Conservation (phyloP, 306 rosid genomes). For the Malus sylvestris region DNA sequence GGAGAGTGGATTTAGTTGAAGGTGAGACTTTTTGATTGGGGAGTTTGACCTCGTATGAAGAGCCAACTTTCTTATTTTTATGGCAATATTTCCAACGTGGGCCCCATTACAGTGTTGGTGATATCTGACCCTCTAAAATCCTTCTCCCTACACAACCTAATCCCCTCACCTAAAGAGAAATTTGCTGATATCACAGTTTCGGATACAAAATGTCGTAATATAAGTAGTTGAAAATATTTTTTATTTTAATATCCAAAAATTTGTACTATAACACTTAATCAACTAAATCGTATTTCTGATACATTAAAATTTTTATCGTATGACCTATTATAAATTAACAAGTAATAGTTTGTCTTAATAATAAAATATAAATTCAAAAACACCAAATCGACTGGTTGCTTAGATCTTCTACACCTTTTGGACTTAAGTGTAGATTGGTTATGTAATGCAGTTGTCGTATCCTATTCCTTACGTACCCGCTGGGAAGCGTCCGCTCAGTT, state of each 20-base stretch:
- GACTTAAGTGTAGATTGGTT: slow-evolving; percentile 6
- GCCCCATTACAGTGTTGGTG: not conserved
- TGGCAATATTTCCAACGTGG: not conserved
- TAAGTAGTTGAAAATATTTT: too few relatives aligned
- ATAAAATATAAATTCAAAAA: not conserved
- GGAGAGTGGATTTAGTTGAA: slow-evolving; percentile 27
- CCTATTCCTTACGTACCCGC: not conserved
- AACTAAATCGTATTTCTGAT: too few relatives aligned
- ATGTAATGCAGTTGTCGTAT: slow-evolving; percentile 6
- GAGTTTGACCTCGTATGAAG: slow-evolving; percentile 55
- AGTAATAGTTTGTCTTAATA: too few relatives aligned
- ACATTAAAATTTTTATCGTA: too few relatives aligned
- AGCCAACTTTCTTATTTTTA: slow-evolving; percentile 21
- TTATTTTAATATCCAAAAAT: too few relatives aligned
- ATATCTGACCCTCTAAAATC: not conserved
- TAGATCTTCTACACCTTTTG: slow-evolving; percentile 14
- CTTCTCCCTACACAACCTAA: not conserved
- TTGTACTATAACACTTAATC: too few relatives aligned
- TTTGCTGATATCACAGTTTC: too few relatives aligned
- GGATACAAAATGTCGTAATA: too few relatives aligned
- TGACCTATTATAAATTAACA: not conserved
- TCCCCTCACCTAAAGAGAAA: too few relatives aligned
- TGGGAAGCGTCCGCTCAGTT: not conserved
- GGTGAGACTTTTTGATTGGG: slow-evolving; percentile 26
- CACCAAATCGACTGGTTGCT: not conserved